Percentiles rank a stretch among this genome's conserved stretches.
phyloP scores from a whole-genome alignment of 805 yeast genomes.

The Cyberlindnera maritima region DNA sequence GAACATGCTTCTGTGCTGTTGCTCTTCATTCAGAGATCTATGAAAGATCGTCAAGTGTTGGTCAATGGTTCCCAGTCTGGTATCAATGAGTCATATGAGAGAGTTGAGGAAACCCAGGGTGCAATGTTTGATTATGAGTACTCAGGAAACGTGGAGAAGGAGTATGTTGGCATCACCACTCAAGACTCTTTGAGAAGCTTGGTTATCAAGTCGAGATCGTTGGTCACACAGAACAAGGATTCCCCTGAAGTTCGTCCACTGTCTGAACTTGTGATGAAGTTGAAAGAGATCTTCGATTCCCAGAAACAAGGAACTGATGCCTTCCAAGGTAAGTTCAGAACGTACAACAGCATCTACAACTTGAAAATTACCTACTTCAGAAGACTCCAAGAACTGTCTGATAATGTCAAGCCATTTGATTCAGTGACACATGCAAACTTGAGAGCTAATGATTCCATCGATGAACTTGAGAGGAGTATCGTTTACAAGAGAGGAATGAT shows the following conservation, averaged over 20 bases:
- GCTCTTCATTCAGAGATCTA: conserved; percentile 47
- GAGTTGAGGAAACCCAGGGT: conserved; percentile 2
- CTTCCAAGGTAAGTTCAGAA: conserved; percentile 42
- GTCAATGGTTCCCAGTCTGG: conserved; percentile 27
- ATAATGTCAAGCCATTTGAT: conserved; percentile 60
- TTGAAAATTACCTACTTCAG: conserved; percentile 78
- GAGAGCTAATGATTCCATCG: neutral
- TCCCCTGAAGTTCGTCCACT: conserved; percentile 8
- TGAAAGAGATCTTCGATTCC: conserved; percentile 32
- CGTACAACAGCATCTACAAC: conserved; percentile 67
- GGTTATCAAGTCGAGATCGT: conserved; percentile 15
- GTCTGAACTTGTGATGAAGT: conserved; percentile 8
- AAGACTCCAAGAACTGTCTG: conserved; percentile 83
- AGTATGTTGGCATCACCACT: conserved; percentile 1
- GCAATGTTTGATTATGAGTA: conserved; percentile 12
- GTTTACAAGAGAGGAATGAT: neutral
- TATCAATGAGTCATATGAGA: conserved; percentile 10
- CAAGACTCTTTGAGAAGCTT: conserved; percentile 13
- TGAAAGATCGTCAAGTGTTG: conserved; percentile 42
- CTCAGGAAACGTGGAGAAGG: conserved; percentile 9
- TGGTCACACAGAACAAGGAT: conserved; percentile 1
- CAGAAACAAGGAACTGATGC: conserved; percentile 29
- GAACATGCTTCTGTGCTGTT: conserved; percentile 62
- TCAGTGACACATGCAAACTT: conserved; percentile 26
- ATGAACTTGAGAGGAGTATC: neutral